Evolutionary conservation across 2,329 filamentous ascomycete species (phyloP).

Genomic region (Colletotrichum sp.): DNA sequence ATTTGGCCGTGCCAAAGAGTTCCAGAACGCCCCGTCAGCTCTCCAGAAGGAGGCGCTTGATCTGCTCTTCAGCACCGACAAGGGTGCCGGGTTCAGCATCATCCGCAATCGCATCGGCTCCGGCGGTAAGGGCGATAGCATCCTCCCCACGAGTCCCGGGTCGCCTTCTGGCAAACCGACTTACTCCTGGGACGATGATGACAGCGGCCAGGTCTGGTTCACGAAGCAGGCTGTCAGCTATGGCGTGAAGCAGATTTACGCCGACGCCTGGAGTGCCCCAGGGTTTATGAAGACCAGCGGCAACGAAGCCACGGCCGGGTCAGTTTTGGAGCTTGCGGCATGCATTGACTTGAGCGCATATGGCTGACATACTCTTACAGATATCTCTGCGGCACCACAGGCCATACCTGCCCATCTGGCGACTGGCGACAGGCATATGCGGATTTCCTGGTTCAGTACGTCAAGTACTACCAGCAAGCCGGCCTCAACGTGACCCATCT

Average conservation of each 20-base stretch:
- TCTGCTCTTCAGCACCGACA: conserved; percentile 47
- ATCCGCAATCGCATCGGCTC: conserved; percentile 54
- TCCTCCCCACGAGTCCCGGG: conserved; percentile 49
- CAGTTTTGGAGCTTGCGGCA: not conserved
- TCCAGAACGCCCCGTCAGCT: conserved; percentile 35
- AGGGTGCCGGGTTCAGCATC: conserved; percentile 54
- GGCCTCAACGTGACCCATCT: conserved; percentile 47
- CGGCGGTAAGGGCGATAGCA: conserved; percentile 34
- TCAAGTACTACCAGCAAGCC: conserved; percentile 48
- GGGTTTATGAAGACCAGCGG: conserved; percentile 54
- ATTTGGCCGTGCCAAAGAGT: conserved; percentile 46
- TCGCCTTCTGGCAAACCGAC: conserved; percentile 41
- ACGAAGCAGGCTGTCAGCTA: conserved; percentile 50
- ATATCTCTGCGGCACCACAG: conserved; percentile 43
- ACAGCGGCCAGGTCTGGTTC: conserved; percentile 56
- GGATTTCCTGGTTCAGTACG: conserved; percentile 51
- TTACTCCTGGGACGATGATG: conserved; percentile 51
- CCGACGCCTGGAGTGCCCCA: conserved; percentile 51
- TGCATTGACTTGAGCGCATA: not conserved
- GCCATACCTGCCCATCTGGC: conserved; percentile 39
- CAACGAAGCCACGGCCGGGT: conserved; percentile 31
- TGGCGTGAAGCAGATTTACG: conserved; percentile 42
- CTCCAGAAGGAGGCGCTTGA: conserved; percentile 44
- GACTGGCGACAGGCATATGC: conserved; percentile 55
- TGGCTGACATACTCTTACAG: not conserved